Evolutionary conservation across 495 filamentous ascomycete genomes (phyloP).

Genomic region (Neurospora sp.): DNA sequence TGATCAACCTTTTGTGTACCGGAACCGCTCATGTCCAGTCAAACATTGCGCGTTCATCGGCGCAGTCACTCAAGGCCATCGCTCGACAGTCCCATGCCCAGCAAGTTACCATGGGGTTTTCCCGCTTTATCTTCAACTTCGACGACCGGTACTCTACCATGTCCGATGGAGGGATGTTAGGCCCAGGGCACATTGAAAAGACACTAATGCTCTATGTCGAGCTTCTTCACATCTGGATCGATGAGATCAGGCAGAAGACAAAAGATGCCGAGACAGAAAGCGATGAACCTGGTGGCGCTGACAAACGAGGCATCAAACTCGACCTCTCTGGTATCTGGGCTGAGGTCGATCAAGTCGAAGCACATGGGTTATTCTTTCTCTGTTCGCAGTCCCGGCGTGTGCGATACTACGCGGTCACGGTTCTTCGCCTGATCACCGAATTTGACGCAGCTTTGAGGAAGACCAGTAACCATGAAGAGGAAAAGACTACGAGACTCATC

Average conservation of each 20-base stretch:
- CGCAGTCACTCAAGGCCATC: conserved; percentile 88
- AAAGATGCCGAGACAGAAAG: conserved; percentile 58
- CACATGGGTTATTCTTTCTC: conserved; percentile 94
- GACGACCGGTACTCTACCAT: conserved; percentile 95
- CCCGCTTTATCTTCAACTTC: conserved; percentile 94
- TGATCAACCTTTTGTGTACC: conserved; percentile 92
- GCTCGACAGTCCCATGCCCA: conserved; percentile 88
- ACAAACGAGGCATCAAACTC: conserved; percentile 59
- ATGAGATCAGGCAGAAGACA: conserved; percentile 83
- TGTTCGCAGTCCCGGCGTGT: conserved; percentile 91
- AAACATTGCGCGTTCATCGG: conserved; percentile 86
- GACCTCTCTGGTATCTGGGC: conserved; percentile 81
- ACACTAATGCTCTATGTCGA: conserved; percentile 90
- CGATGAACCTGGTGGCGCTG: conserved; percentile 45
- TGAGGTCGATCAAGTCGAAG: conserved; percentile 93
- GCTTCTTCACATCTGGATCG: conserved; percentile 89
- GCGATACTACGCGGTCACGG: conserved; percentile 81
- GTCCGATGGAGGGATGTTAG: conserved; percentile 96
- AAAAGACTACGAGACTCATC: conserved; percentile 57
- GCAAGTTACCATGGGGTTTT: conserved; percentile 93
- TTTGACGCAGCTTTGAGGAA: conserved; percentile 86
- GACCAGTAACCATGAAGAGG: conserved; percentile 41
- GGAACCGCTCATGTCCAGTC: conserved; percentile 91
- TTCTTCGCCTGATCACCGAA: conserved; percentile 83
- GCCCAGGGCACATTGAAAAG: conserved; percentile 88